Evolutionary conservation across 768 basidiomycete genomes (phyloP), one percentile per base, ranked within the genome.

Genomic region (Cystofilobasidium ferigula): DNA sequence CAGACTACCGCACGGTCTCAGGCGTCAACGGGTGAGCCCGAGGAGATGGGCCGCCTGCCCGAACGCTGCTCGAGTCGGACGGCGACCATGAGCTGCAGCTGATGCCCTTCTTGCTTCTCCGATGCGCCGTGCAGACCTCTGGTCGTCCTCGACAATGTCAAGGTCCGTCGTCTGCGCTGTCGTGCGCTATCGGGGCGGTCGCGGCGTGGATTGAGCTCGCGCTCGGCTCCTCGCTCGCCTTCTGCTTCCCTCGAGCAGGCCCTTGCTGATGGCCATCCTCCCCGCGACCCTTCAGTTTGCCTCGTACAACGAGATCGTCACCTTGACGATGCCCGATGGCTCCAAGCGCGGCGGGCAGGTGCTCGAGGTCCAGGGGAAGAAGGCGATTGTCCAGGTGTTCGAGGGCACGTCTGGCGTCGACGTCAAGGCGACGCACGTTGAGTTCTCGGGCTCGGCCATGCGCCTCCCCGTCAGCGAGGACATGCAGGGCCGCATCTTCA

Each of bases 401-500:
- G 95, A 99, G 77, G 95, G 95, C 60, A 99, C 95, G 2, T 83
- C 92, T 13, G 95, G 95, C 40, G 87, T 98, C 51, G 95, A 99
- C 76, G 95, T 98, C 72, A 94, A 93, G 76, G 83, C 88, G 18
- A 99, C 95, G 3, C 91, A 93, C 74, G 92, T 98, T 75, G 90
- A 95, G 74, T 98, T 99, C 77, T 93, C 93, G 18, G 95, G 95
- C 48, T 88, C 87, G 72, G 92, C 91, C 76, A 98, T 99, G 95
- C 97, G 95, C 76, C 82, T 99, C 2, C 92, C 95, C 51, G 95
- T 98, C 24, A 91, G 92, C 28, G 95, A 98, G 76, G 95, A 98
- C 79, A 97, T 97, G 93, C 77, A 95, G 72, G 95, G 95, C 36
- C 88, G 95, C 69, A 93, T 98, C 74, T 98, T 99, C 83, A 99